These are phyloP conservation scores for Linaria vulgaris DNA, from an alignment of 257 asterid species.

Conservation along the genomic window DNA sequence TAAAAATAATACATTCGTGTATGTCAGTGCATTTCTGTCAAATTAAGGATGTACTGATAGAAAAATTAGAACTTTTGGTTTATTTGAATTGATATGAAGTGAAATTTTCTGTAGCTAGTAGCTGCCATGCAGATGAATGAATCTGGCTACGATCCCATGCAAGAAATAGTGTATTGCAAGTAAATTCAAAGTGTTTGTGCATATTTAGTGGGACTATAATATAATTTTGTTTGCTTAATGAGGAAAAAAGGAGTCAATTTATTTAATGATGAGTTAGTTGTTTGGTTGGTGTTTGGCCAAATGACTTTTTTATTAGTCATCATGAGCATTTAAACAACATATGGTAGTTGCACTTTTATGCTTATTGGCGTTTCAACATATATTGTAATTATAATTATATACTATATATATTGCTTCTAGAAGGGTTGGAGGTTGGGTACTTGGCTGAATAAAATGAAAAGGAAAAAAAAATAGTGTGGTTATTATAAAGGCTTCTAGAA, in stretches of 20 bases:
- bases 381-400: slow-evolving; percentile 14
- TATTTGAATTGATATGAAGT: too few species aligned
- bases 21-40: too few species aligned
- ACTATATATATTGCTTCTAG: slow-evolving; percentile 62
- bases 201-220: slow-evolving; percentile 10
- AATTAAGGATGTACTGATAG: too few species aligned
- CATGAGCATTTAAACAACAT: slow-evolving; percentile 21
- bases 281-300: slow-evolving; percentile 26
- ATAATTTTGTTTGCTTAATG: slow-evolving; percentile 13
- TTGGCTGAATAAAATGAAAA: slow-evolving; percentile 20
- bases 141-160: slow-evolving; percentile 20
- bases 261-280: slow-evolving; percentile 24
- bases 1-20: too few species aligned
- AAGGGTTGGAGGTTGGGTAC: slow-evolving; percentile 55
- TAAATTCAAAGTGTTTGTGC: slow-evolving; percentile 18
- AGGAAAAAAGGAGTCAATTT: slow-evolving; percentile 14
- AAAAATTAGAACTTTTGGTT: too few species aligned
- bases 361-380: slow-evolving; percentile 43
- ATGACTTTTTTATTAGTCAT: slow-evolving; percentile 26
- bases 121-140: slow-evolving; percentile 8
- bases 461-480: neutral
- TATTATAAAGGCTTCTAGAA: slow-evolving; percentile 60
- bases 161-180: slow-evolving; percentile 15
- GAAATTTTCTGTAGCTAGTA: too few species aligned
- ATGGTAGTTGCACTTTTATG: slow-evolving; percentile 36